Percentiles rank a stretch among this genome's conserved stretches.
These are phyloP conservation scores for Lithospermum erythrorhizon DNA, from an alignment of 257 asterid genomes.

Conservation along the genomic window DNA sequence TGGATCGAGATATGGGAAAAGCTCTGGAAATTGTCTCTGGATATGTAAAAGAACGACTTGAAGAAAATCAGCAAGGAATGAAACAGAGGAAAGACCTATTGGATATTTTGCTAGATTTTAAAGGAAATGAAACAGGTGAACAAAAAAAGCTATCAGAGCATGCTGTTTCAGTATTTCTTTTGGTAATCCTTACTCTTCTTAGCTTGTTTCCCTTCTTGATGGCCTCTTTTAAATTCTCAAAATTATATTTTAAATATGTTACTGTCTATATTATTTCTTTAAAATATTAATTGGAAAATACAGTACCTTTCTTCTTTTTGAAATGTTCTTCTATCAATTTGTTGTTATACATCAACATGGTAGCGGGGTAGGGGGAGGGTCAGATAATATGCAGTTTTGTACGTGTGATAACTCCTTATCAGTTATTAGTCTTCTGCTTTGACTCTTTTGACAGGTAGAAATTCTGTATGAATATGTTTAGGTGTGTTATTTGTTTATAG, in stretches of 20 bases:
- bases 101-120: conserved; percentile 45
- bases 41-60: conserved; percentile 37
- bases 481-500: too few species aligned
- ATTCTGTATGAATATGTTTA: too few species aligned
- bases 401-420: too few species aligned
- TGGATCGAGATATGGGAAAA: conserved; percentile 19
- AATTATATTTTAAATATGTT: too few species aligned
- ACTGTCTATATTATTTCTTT: too few species aligned
- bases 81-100: conserved; percentile 44
- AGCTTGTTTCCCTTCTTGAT: not conserved
- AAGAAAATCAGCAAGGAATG: conserved; percentile 19
- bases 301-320: too few species aligned
- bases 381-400: too few species aligned
- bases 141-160: conserved; percentile 34
- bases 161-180: conserved; percentile 8
- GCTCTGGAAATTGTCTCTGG: conserved; percentile 28
- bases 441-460: too few species aligned
- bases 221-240: not conserved
- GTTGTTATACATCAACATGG: not conserved
- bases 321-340: too few species aligned
- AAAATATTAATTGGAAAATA: too few species aligned
- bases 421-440: too few species aligned
- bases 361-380: too few species aligned
- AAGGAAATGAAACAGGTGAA: conserved; percentile 55
- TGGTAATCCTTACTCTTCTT: not conserved